phyloP scores from a whole-genome alignment of 2,329 filamentous ascomycete species.

The Falciphora oryzae region DNA sequence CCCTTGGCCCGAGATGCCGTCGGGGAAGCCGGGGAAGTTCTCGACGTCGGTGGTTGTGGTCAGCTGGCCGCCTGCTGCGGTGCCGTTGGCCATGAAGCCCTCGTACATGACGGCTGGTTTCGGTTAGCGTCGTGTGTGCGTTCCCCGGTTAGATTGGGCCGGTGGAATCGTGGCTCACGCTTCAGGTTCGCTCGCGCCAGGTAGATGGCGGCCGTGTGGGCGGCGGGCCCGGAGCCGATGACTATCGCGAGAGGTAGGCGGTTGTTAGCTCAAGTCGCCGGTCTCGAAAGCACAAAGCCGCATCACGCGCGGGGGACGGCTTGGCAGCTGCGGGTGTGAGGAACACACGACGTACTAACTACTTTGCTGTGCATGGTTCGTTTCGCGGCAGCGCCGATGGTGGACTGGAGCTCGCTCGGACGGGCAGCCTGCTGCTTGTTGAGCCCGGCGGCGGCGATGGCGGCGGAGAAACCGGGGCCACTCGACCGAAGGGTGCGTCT shows the following conservation, averaged over 20 bases:
- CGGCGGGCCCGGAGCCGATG: conserved; percentile 91
- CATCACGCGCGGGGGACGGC: too few relatives aligned
- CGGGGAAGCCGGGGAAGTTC: conserved; percentile 94
- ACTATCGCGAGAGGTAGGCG: conserved; percentile 35
- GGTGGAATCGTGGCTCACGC: conserved; percentile 41
- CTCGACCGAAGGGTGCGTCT: conserved; percentile 71
- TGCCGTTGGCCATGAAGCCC: conserved; percentile 95
- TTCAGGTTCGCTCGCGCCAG: conserved; percentile 90
- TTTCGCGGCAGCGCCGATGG: conserved; percentile 27
- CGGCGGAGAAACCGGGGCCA: conserved; percentile 65
- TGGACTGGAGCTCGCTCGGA: conserved; percentile 30
- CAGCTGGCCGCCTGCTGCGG: conserved; percentile 91
- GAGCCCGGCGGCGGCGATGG: conserved; percentile 60
- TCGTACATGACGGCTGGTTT: conserved; percentile 78
- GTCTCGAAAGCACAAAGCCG: too few relatives aligned
- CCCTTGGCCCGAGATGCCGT: conserved; percentile 77
- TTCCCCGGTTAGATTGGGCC: not conserved
- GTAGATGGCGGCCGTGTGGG: conserved; percentile 96
- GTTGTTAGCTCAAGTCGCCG: not conserved
- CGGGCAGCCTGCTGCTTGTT: conserved; percentile 36
- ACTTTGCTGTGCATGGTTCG: conserved; percentile 86
- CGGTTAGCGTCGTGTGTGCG: conserved; percentile 8
- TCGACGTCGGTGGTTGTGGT: conserved; percentile 98
- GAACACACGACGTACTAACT: conserved; percentile 58
- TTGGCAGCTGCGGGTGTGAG: not conserved